These are phyloP conservation scores for Aleurites moluccanus DNA, from an alignment of 441 rosid species.

Conservation along the genomic window DNA sequence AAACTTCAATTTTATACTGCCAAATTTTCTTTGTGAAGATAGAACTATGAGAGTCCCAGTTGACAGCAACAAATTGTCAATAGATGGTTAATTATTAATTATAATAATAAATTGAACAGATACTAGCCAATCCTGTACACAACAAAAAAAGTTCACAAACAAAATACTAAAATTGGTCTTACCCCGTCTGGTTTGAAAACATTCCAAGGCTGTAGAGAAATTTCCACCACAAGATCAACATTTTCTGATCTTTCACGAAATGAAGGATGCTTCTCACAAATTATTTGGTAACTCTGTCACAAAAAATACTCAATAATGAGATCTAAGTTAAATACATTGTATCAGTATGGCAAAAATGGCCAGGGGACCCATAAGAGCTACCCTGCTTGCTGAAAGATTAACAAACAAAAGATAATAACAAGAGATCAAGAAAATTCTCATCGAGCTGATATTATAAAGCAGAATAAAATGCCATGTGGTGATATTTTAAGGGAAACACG, in stretches of 20 bases:
- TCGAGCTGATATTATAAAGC: neutral
- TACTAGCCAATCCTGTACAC: neutral
- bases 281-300: constrained; percentile 75
- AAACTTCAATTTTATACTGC: neutral
- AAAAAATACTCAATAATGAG: constrained; percentile 13
- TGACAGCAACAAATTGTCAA: constrained; percentile 1
- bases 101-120: neutral
- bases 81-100: neutral
- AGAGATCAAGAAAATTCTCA: neutral
- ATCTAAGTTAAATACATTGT: constrained; percentile 2
- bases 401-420: neutral
- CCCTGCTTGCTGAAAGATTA: neutral
- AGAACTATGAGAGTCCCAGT: neutral
- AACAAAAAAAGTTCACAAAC: neutral
- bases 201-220: constrained; percentile 96
- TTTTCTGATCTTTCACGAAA: constrained; percentile 95
- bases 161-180: constrained; percentile 27
- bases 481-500: neutral
- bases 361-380: neutral
- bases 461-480: neutral
- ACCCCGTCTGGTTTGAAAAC: constrained; percentile 96
- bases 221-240: constrained; percentile 89
- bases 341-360: neutral
- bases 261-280: constrained; percentile 86
- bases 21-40: neutral